Conservation (phyloP, 805 yeast species). For the Blastobotrys mokoenaii region DNA sequence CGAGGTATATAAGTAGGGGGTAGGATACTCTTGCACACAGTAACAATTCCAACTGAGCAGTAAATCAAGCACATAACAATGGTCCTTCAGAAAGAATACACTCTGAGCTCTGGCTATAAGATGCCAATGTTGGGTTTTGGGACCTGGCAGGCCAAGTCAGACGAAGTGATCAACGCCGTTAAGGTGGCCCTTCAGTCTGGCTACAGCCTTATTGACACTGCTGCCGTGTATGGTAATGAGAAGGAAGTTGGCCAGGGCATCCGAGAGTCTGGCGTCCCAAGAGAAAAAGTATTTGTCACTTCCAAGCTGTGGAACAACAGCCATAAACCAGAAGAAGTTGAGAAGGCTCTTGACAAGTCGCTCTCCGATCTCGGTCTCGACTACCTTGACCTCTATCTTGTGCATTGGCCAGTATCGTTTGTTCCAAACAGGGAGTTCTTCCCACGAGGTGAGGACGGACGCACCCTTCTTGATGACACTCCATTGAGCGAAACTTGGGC, state of each 20-base stretch:
- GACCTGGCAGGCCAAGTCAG: slow-evolving; percentile 35
- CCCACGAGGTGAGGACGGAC: slow-evolving; percentile 25
- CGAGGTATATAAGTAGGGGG: too few species aligned
- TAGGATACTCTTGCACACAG: too few species aligned
- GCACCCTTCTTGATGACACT: slow-evolving; percentile 16
- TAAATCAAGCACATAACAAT: not conserved
- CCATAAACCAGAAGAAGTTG: slow-evolving; percentile 34
- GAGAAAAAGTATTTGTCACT: slow-evolving; percentile 35
- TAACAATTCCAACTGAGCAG: too few species aligned
- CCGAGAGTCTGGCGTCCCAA: slow-evolving; percentile 47
- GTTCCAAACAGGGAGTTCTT: slow-evolving; percentile 24
- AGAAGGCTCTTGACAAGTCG: slow-evolving; percentile 35
- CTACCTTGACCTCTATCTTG: slow-evolving; percentile 46
- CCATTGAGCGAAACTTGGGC: slow-evolving; percentile 38
- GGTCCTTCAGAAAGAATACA: slow-evolving; percentile 18
- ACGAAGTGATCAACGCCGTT: slow-evolving; percentile 27
- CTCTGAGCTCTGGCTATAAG: slow-evolving; percentile 42
- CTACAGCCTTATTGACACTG: slow-evolving; percentile 58
- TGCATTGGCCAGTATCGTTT: slow-evolving; percentile 48
- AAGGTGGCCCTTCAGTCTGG: slow-evolving; percentile 43
- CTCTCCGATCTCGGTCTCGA: slow-evolving; percentile 36
- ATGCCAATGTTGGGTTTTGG: slow-evolving; percentile 50
- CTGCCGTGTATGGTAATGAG: slow-evolving; percentile 49
- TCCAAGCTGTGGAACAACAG: slow-evolving; percentile 30
- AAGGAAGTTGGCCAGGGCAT: slow-evolving; percentile 48